Conservation (phyloP, 208 protist genomes). For the Wallacemonas sp. region DNA sequence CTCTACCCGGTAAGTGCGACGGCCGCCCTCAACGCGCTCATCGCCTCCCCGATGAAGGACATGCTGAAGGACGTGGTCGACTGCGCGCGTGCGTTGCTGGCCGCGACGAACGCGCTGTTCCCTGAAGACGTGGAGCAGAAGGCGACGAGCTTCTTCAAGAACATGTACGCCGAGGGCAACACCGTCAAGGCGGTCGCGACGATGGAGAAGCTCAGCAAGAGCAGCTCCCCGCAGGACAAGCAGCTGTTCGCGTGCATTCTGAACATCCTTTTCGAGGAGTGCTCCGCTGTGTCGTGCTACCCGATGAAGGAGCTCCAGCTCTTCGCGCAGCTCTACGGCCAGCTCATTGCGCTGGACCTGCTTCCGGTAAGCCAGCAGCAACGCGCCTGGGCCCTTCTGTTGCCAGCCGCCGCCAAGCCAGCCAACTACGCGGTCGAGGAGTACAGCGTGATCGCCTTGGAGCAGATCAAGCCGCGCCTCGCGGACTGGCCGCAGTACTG, state of each 20-base stretch:
- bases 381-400: constrained; percentile 77
- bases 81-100: constrained; percentile 66
- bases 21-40: constrained; percentile 72
- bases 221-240: constrained; percentile 62
- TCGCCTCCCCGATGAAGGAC: constrained; percentile 78
- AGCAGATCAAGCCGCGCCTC: constrained; percentile 94
- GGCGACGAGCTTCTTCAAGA: constrained; percentile 81
- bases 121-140: constrained; percentile 84
- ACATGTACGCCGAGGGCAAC: constrained; percentile 75
- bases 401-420: constrained; percentile 93
- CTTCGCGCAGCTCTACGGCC: constrained; percentile 80
- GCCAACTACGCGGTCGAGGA: constrained; percentile 91
- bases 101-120: constrained; percentile 80
- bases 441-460: constrained; percentile 96
- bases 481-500: constrained; percentile 97
- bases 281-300: constrained; percentile 67
- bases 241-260: constrained; percentile 88
- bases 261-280: constrained; percentile 88
- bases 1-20: constrained; percentile 84
- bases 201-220: constrained; percentile 67
- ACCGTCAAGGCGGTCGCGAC: constrained; percentile 51
- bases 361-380: constrained; percentile 75
- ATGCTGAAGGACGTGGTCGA: constrained; percentile 74
- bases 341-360: constrained; percentile 82
- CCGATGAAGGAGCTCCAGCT: constrained; percentile 81